Evolutionary conservation across 23 red algal species (phyloP).

Genomic region (Agarophyton chilense): DNA sequence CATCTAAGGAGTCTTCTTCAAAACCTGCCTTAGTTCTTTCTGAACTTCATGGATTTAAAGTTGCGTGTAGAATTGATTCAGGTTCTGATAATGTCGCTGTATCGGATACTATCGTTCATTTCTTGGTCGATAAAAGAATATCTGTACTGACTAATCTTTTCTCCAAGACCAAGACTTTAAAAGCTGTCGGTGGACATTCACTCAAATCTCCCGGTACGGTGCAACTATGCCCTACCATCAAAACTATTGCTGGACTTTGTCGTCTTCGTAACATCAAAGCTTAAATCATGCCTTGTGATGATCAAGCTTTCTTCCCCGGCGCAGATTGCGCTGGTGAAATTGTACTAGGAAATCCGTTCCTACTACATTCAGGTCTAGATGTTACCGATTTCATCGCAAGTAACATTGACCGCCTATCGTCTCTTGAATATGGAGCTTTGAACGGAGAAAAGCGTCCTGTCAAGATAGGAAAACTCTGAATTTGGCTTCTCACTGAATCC

Average conservation of each 20-base stretch:
- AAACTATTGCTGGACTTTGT: constrained; percentile 48
- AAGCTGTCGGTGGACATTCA: background rate
- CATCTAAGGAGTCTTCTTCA: too few species aligned
- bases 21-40: background rate
- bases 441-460: background rate
- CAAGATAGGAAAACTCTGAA: constrained; percentile 31
- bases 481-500: background rate
- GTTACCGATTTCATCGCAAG: too few species aligned
- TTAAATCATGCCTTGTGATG: constrained; percentile 12
- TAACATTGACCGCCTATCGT: too few species aligned
- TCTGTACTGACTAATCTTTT: background rate
- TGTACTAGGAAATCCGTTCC: too few species aligned
- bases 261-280: constrained; percentile 56
- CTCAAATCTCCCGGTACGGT: background rate
- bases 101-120: constrained; percentile 17
- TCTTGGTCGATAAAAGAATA: constrained; percentile 24
- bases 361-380: too few species aligned
- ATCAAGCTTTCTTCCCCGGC: too few species aligned
- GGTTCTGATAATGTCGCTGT: constrained; percentile 13
- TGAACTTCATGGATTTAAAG: constrained; percentile 39
- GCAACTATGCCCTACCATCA: background rate
- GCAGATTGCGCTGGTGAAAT: too few species aligned
- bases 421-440: background rate
- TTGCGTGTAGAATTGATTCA: constrained; percentile 55
- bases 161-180: background rate